Evolutionary conservation across 805 yeast genomes (phyloP), one percentile per base, ranked within the genome.

Genomic region (Zygotorulaspora sp.): DNA sequence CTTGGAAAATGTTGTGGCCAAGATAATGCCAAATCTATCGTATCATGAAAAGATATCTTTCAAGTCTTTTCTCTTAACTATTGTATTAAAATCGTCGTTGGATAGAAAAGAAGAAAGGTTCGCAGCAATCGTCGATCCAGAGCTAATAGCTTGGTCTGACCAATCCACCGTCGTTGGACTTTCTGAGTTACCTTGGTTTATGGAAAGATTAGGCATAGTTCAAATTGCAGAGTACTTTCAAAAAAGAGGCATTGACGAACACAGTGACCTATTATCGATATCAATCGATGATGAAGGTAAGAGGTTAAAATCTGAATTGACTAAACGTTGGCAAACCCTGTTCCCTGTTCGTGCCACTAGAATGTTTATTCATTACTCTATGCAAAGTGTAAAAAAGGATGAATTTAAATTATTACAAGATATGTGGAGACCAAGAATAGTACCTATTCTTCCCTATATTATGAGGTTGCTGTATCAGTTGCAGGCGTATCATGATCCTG

Each of bases 341-440:
- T 94, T 94, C 63, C 98, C 98, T 0, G 88, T 90, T 21, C 75
- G 98, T 48, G 95, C 97, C 2, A 90, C 97, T 0, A 74, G 99
- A 53, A 83, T 92, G 48, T 86, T 89, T 57, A 80, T 94, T 40
- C 97, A 94, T 61, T 94, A 92, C 61, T 85, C 96, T 28, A 88
- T 92, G 58, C 98, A 92, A 54, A 85, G 88, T 57, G 71, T 92
- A 15, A 81, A 77, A 32, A 95, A 85, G 49, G 79, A 79, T 42
- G 94, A 85, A 44, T 89, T 79, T 54, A 70, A 73, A 52, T 55
- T 63, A 46, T 65, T 90, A 33, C 70, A 89, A 35, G 71, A 70
- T 31, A 65, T 92, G 44, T 92, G 98, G 98, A 83, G 79, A 60
- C 97, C 98, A 7, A 74, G 97, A 55, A 80, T 92, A 31, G 83